Conservation (phyloP, 495 filamentous ascomycete species). For the Lophiostoma macrostomum region DNA sequence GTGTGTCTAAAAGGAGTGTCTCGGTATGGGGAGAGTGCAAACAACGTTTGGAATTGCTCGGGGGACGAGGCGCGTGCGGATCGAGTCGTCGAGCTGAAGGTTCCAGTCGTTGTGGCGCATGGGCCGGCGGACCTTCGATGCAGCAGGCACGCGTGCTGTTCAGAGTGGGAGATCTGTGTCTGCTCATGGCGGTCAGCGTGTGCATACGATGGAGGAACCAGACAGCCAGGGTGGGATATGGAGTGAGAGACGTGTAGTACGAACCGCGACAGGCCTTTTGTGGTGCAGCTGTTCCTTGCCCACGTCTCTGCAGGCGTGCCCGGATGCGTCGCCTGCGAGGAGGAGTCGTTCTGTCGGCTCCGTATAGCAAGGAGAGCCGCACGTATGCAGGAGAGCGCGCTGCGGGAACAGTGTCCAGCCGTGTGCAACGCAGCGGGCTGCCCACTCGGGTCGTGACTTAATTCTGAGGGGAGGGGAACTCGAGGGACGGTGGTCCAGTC, state of each 20-base stretch:
- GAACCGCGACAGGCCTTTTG: constrained; percentile 22
- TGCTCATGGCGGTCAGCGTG: constrained; percentile 28
- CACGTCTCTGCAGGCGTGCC: constrained; percentile 16
- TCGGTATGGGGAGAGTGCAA: constrained; percentile 9
- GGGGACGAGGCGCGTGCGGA: constrained; percentile 1
- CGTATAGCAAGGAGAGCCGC: constrained; percentile 12
- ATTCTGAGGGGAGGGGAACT: too few relatives aligned
- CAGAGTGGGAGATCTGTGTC: constrained; percentile 10
- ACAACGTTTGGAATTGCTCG: not conserved
- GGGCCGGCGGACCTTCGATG: constrained; percentile 3
- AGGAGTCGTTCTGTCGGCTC: not conserved
- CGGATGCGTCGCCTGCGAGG: constrained; percentile 15
- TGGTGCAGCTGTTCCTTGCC: constrained; percentile 15
- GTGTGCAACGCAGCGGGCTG: constrained; percentile 26
- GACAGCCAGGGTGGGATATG: constrained; percentile 5
- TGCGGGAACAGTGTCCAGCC: constrained; percentile 8
- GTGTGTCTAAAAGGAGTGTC: constrained; percentile 5
- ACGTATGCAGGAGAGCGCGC: constrained; percentile 21
- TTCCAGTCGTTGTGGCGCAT: constrained; percentile 13
- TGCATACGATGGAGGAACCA: not conserved
- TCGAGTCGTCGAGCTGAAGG: constrained; percentile 9
- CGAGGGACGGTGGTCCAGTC: constrained; percentile 5
- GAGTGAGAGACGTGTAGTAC: constrained; percentile 16
- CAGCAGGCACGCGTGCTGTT: not conserved
- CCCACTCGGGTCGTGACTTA: too few relatives aligned